Evolutionary conservation across 257 asterid genomes (phyloP), one percentile per base, ranked within the genome.

Genomic region (Nicotiana noctiflora): DNA sequence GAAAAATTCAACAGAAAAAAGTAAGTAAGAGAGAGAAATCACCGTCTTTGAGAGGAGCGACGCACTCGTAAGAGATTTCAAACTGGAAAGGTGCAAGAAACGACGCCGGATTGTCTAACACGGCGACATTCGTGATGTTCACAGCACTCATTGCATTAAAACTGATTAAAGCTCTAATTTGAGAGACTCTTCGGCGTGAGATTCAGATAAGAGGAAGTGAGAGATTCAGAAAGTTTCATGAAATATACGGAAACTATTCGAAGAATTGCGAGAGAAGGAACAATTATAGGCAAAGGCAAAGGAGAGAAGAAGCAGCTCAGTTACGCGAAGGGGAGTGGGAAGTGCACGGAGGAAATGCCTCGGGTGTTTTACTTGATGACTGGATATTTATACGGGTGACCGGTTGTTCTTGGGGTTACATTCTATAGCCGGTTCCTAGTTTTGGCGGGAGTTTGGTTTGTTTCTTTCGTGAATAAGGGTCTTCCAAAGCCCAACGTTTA

Each of bases 1-100:
- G 25, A 65, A 31, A 7, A 2, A 74, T 14, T 70, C 59, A 70
- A 70, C 77, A 21, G 56, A 19, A 70, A 70, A 29, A 61, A 29
- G 32, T 4, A 72, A 21, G 44, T n/a, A 40, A 40, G 15, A 13
- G 18, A n/a, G 18, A 37, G n/a, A n/a, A 59, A 21, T 81, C 88
- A 95, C 98, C 99, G 82, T 96, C 99, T 83, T 87, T 87, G 80
- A 96, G 97, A 85, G 98, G 57, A 66, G 90, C 56, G n/a, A 96
- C 95, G 80, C 98, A 94, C 80, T 96, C 98, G 83, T 96, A 96
- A 18, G 99, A 92, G 90, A 95, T 92, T 83, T 96, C 99, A 84
- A 96, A 96, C 95, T 91, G 94, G 81, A 96, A 91, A 18, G 98
- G 98, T 62, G 95, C 53, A 14, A 84, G 79, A 85, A 96, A 96